phyloP scores from a whole-genome alignment of 106 monocot species.

The Iris macrosiphon region DNA sequence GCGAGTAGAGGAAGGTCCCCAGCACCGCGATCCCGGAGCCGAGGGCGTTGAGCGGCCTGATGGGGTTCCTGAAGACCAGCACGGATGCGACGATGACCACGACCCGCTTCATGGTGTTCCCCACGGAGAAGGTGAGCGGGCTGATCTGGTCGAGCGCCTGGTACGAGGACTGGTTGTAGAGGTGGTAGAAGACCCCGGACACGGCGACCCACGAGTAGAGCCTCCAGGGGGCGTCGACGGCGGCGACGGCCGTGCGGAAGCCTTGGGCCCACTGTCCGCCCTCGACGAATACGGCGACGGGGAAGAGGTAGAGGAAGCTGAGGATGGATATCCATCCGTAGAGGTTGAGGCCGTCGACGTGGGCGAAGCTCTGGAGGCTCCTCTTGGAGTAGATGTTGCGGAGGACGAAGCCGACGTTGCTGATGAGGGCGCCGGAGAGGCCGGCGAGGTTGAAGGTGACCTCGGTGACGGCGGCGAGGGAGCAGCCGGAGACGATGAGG shows the following conservation, averaged over 20 bases:
- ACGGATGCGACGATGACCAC: conserved; percentile 51
- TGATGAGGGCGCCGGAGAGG: conserved; percentile 47
- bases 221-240: conserved; percentile 8
- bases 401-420: conserved; percentile 55
- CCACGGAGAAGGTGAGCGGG: conserved; percentile 47
- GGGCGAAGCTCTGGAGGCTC: conserved; percentile 34
- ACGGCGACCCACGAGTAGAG: conserved; percentile 43
- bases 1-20: conserved; percentile 62
- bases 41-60: conserved; percentile 54
- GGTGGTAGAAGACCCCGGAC: conserved; percentile 58
- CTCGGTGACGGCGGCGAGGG: conserved; percentile 39
- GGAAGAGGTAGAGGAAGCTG: conserved; percentile 39
- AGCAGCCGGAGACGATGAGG: conserved; percentile 33
- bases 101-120: conserved; percentile 62
- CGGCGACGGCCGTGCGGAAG: conserved; percentile 12
- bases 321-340: conserved; percentile 55
- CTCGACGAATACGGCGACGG: conserved; percentile 48
- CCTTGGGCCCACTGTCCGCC: conserved; percentile 43
- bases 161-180: conserved; percentile 66
- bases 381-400: conserved; percentile 60
- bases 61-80: conserved; percentile 45
- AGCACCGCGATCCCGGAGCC: conserved; percentile 54
- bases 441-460: conserved; percentile 33
- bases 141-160: conserved; percentile 48
- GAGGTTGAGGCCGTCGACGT: conserved; percentile 49